Evolutionary conservation across 768 basidiomycete species (phyloP), one percentile per base, ranked within the genome.

Genomic region (Dacryopinax primogenitus): DNA sequence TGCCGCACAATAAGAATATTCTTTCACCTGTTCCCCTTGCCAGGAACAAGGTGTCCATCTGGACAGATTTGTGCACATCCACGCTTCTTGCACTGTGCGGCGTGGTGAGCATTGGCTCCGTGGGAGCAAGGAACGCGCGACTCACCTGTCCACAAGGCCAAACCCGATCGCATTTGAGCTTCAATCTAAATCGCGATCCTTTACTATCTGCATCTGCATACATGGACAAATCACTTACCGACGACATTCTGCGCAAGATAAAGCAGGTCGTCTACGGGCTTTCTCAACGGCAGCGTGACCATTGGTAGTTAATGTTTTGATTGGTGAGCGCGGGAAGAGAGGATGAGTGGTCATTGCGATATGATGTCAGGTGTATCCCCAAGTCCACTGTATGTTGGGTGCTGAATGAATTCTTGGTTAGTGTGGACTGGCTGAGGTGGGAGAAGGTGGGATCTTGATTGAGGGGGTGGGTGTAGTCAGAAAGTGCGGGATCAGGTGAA

Each of bases 31-130:
- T 87, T 88, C 13, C 86, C 86, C 72, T 85, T 86, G 66, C 86
- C 86, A 15, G 86, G 86, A 12, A 85, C 86, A 37, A 87, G 78
- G 33, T 84, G 85, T 16, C 85, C 88, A 65, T 85, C 83, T n/a
- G 88, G 88, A 74, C 88, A 90, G 65, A 90, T 86, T 18, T 83
- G 77, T 26, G 82, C 83, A 70, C 87, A 90, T 34, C 88, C 88
- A 70, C 87, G 79, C 65, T 85, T 85, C 26, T 82, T 81, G 71
- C 88, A 90, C 72, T 84, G 51, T 3, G 15, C 9, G 18, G 21
- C 26, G 51, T 15, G 26, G 13, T 58, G 15, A 58, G 51, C 32
- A 58, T 58, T 26, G 51, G 51, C 11, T 58, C 51, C 51, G 51
- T 18, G 26, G 23, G 51, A 58, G 32, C 26, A 58, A 58, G 4